Conservation (phyloP, 116 monocot genomes). For the Trichopus zeylanicus region DNA sequence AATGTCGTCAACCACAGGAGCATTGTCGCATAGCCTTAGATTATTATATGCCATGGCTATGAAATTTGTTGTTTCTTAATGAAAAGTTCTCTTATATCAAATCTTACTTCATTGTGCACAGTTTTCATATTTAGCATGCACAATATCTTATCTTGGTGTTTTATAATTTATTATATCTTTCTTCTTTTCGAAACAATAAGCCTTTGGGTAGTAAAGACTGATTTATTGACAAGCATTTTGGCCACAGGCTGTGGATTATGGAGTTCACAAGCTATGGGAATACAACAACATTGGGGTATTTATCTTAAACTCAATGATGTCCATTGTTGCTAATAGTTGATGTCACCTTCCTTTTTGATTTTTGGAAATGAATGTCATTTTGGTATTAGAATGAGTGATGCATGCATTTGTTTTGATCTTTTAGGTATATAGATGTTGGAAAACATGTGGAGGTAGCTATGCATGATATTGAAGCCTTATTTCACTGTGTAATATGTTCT, state of each 20-base stretch:
- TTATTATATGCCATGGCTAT: too few relatives aligned
- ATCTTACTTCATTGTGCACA: too few relatives aligned
- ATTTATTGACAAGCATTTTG: constrained; percentile 1
- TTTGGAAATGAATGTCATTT: background rate
- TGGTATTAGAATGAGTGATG: background rate
- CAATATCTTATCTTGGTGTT: background rate
- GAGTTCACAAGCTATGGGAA: constrained; percentile 67
- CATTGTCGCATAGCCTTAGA: too few relatives aligned
- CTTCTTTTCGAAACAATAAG: too few relatives aligned
- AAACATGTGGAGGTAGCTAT: too few relatives aligned
- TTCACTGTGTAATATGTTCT: too few relatives aligned
- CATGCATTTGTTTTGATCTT: background rate
- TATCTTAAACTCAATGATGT: background rate
- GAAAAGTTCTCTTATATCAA: too few relatives aligned
- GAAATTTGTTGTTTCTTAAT: too few relatives aligned
- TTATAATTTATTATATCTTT: background rate
- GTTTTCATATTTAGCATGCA: too few relatives aligned
- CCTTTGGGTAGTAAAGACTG: too few relatives aligned
- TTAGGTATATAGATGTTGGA: background rate
- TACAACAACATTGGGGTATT: constrained; percentile 58
- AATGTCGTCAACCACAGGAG: too few relatives aligned
- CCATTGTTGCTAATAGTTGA: background rate
- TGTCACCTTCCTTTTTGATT: background rate
- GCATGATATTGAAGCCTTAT: too few relatives aligned
- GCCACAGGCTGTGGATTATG: constrained; percentile 52